A percentile compares a stretch with the other conserved stretches of the same genome.
Conservation (phyloP, 257 asterid species). For the Gardenia jasminoides region DNA sequence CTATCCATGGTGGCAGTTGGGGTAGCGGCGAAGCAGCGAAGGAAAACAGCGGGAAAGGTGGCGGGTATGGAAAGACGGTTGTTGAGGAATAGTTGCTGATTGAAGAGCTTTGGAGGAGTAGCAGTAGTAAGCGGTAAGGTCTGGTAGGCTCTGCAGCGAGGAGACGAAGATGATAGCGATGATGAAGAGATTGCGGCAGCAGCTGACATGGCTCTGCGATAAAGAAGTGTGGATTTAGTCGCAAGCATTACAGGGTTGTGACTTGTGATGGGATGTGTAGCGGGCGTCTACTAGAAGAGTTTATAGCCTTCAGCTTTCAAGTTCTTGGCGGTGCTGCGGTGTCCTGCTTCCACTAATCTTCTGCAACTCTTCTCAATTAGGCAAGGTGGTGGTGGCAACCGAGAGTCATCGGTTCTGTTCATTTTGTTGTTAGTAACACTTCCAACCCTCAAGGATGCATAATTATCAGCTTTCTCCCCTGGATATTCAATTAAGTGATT, state of each 20-base stretch:
- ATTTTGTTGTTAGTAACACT: too few species aligned
- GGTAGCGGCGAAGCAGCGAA: slow-evolving; percentile 55
- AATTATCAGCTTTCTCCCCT: too few species aligned
- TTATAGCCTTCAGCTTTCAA: too few species aligned
- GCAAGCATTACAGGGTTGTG: slow-evolving; percentile 3
- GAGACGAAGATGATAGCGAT: slow-evolving; percentile 28
- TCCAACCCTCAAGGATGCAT: too few species aligned
- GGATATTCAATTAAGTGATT: too few species aligned
- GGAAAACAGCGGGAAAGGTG: slow-evolving; percentile 38
- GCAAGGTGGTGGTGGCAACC: too few species aligned
- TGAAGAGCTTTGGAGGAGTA: slow-evolving; percentile 7
- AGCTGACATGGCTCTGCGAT: slow-evolving; percentile 53
- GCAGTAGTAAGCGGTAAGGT: slow-evolving; percentile 16
- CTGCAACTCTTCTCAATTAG: too few species aligned
- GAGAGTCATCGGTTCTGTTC: too few species aligned
- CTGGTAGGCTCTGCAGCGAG: slow-evolving; percentile 31
- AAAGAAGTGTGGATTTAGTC: slow-evolving; percentile 28
- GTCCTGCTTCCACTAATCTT: too few species aligned
- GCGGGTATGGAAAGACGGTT: slow-evolving; percentile 25
- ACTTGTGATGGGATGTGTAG: too few species aligned
- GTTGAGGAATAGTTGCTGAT: slow-evolving; percentile 29
- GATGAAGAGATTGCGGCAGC: slow-evolving; percentile 31
- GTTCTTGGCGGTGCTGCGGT: too few species aligned
- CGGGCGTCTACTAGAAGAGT: too few species aligned
- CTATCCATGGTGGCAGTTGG: slow-evolving; percentile 41